Base-by-base conservation (phyloP, 495 filamentous ascomycete species). In the Neurospora tetraspora region DNA sequence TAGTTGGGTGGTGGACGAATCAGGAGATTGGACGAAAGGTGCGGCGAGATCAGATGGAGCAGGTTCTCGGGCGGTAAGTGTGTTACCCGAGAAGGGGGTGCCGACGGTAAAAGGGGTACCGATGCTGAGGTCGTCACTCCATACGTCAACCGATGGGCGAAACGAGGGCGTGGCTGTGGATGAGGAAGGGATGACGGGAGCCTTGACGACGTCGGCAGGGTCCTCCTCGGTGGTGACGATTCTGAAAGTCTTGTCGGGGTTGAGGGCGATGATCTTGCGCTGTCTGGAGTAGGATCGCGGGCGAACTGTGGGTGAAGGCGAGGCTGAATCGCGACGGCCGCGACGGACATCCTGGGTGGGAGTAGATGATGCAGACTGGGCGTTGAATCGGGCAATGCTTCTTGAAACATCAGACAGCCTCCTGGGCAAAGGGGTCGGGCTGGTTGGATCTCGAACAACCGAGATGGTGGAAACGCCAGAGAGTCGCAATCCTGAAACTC, bases 181-280 rank as follows among this genome's bases (percentile, higher is more conserved):
- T 42, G 81, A 83, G 73, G 77, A 76, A 6, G 80, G 53, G 53
- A 79, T 61, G 75, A 81, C 73, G 43, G 78, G 76, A 76, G 72
- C 70, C 75, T 78, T 31, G 75, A 81, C 4, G 78, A 59, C 72
- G 73, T 80, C 27, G 27, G 3, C 27, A 43, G 79, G 70, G 47
- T 40, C 70, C n/a, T n/a, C 70, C n/a, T 70, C 74, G 43, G 73
- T 73, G 47, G 71, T 78, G 39, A 85, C 77, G 37, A 86, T 72
- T 31, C 83, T 82, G 74, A 86, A 86, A 12, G 85, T 86, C 74
- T 85, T 85, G 78, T 86, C 83, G 8, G 85, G 72, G 73, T 86
- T 78, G 53, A 85, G 76, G 40, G 77, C 78, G 39, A 86, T 80
- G 71, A 81, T 69, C 68, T 78, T 84, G 39, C 79, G 76, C 71